Conservation (phyloP, 495 filamentous ascomycete genomes). For the Penicillium taxi region DNA sequence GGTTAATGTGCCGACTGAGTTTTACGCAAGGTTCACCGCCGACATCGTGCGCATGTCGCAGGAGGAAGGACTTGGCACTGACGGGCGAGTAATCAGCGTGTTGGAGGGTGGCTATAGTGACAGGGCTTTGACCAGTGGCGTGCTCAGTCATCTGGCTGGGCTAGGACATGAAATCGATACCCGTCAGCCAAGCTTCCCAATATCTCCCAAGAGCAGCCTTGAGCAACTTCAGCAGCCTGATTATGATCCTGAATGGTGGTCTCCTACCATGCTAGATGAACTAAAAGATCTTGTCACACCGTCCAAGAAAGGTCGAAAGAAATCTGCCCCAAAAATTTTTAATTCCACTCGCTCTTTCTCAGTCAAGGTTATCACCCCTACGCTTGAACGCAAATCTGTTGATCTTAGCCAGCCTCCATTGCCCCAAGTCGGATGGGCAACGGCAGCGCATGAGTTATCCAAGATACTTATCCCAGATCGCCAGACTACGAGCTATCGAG, state of each 20-base stretch:
- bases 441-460: conserved; percentile 69
- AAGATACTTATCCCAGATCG: conserved; percentile 73
- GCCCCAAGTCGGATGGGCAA: conserved; percentile 76
- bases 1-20: conserved; percentile 91
- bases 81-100: conserved; percentile 83
- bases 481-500: conserved; percentile 62
- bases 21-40: conserved; percentile 82
- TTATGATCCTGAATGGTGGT: conserved; percentile 75
- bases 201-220: not conserved
- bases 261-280: conserved; percentile 52
- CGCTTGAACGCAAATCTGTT: conserved; percentile 42
- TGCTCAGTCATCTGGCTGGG: conserved; percentile 80
- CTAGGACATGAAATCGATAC: conserved; percentile 35
- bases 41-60: conserved; percentile 77
- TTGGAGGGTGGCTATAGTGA: conserved; percentile 95
- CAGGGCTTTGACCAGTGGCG: conserved; percentile 75
- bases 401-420: conserved; percentile 53
- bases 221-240: conserved; percentile 2
- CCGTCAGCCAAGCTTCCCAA: conserved; percentile 9
- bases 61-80: conserved; percentile 67
- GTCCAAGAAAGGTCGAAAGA: conserved; percentile 43
- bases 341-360: conserved; percentile 71
- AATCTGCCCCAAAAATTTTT: conserved; percentile 55
- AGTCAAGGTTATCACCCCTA: conserved; percentile 55
- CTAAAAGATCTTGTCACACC: conserved; percentile 51